These are phyloP conservation scores for Leishmania lainsoni DNA, from an alignment of 208 protist species.

Conservation along the genomic window DNA sequence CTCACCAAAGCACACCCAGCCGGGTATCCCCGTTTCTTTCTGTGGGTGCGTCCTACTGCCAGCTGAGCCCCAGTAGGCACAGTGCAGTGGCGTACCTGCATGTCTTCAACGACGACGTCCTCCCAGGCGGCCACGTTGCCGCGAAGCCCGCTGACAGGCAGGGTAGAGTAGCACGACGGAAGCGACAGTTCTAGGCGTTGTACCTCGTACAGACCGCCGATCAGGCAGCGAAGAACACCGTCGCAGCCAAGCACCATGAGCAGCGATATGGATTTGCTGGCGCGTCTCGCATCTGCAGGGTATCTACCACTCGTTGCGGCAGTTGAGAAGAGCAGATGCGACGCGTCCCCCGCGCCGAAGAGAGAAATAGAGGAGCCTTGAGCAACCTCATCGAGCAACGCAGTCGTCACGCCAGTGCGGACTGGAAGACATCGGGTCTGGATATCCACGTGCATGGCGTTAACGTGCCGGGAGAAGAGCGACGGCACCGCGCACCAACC, in stretches of 20 bases:
- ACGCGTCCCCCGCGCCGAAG: not conserved
- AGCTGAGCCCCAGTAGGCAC: not conserved
- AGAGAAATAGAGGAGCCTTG: not conserved
- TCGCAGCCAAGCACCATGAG: conserved; percentile 51
- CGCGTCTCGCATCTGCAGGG: not conserved
- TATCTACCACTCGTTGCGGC: not conserved
- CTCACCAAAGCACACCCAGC: conserved; percentile 3
- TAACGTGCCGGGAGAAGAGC: conserved; percentile 4
- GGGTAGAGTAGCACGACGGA: not conserved
- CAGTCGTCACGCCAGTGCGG: conserved; percentile 21
- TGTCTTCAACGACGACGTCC: conserved; percentile 8
- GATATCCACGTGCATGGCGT: conserved; percentile 11
- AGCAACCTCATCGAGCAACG: conserved; percentile 28
- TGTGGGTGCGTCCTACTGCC: not conserved
- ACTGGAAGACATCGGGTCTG: conserved; percentile 35
- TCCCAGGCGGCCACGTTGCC: conserved; percentile 7
- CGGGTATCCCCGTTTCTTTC: not conserved
- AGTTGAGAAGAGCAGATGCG: not conserved
- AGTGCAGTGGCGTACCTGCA: conserved; percentile 25
- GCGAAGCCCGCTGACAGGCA: not conserved
- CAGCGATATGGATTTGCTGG: conserved; percentile 28
- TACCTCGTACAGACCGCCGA: conserved; percentile 71
- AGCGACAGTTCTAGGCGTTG: conserved; percentile 17
- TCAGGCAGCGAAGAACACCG: conserved; percentile 56
- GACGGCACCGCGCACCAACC: conserved; percentile 32